Percentiles rank a stretch among this genome's conserved stretches.
Conservation (phyloP, 345 rosid species). For the Lepidium didymum region DNA sequence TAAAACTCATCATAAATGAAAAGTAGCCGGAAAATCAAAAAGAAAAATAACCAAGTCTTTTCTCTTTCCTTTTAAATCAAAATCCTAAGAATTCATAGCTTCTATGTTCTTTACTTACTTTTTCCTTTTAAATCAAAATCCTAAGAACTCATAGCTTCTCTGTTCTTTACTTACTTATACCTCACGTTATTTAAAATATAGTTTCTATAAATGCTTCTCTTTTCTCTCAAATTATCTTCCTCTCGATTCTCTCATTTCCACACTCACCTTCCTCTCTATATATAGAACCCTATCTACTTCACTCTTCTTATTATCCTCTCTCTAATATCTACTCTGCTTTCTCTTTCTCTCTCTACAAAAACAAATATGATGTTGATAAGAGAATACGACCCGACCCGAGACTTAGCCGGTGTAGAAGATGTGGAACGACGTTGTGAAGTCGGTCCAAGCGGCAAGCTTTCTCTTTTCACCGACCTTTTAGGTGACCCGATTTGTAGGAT, state of each 20-base stretch:
- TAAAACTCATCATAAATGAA: constrained; percentile 22
- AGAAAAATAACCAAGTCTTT: neutral
- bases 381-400: constrained; percentile 58
- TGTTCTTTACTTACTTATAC: constrained; percentile 27
- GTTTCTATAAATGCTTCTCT: constrained; percentile 22
- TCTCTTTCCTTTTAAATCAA: constrained; percentile 20
- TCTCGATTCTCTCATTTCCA: neutral
- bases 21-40: neutral
- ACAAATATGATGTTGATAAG: constrained; percentile 42
- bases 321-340: neutral
- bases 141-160: constrained; percentile 26
- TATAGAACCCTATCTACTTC: constrained; percentile 11
- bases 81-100: constrained; percentile 26
- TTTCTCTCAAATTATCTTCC: neutral
- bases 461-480: constrained; percentile 91
- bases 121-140: constrained; percentile 25
- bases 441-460: constrained; percentile 47
- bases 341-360: neutral
- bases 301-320: neutral
- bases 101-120: constrained; percentile 18
- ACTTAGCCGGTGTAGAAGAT: constrained; percentile 52
- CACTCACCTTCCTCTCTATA: constrained; percentile 2
- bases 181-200: constrained; percentile 27
- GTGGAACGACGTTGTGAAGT: constrained; percentile 90
- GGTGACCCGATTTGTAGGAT: constrained; percentile 99